Conservation (phyloP, 768 basidiomycete genomes). For the Boletus sp. region DNA sequence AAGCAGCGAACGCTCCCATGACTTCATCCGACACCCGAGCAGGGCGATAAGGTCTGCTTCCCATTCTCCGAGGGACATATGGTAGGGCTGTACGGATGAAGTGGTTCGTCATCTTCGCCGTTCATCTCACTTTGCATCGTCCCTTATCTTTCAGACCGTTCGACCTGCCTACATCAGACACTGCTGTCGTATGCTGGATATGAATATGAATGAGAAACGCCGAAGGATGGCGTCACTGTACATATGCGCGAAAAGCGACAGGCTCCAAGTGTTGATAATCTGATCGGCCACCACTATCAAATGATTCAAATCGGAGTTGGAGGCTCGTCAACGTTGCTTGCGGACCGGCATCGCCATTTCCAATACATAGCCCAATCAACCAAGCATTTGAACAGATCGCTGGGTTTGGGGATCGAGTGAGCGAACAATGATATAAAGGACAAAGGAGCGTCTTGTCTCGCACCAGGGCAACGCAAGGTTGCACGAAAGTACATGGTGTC, state of each 20-base stretch:
- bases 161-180: neutral
- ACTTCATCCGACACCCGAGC: slow-evolving; percentile 4
- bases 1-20: neutral
- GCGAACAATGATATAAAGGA: slow-evolving; percentile 6
- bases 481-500: slow-evolving; percentile 1
- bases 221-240: slow-evolving; percentile 10
- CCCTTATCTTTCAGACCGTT: slow-evolving; percentile 10
- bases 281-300: slow-evolving; percentile 11
- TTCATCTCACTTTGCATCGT: neutral
- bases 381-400: neutral
- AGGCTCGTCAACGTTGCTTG: neutral
- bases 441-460: neutral
- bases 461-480: slow-evolving; percentile 5
- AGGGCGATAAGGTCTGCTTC: slow-evolving; percentile 10
- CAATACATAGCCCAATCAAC: slow-evolving; percentile 7
- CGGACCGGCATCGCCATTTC: slow-evolving; percentile 1
- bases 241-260: slow-evolving; percentile 1
- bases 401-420: slow-evolving; percentile 3
- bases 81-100: slow-evolving; percentile 4
- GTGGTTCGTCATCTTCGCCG: neutral
- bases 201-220: slow-evolving; percentile 13
- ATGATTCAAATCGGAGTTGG: slow-evolving; percentile 18
- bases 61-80: slow-evolving; percentile 20
- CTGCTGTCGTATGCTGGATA: neutral
- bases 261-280: neutral